Evolutionary conservation across 2,329 filamentous ascomycete genomes (phyloP), one percentile per base, ranked within the genome.

Genomic region (Aspergillus pseudoterreus): DNA sequence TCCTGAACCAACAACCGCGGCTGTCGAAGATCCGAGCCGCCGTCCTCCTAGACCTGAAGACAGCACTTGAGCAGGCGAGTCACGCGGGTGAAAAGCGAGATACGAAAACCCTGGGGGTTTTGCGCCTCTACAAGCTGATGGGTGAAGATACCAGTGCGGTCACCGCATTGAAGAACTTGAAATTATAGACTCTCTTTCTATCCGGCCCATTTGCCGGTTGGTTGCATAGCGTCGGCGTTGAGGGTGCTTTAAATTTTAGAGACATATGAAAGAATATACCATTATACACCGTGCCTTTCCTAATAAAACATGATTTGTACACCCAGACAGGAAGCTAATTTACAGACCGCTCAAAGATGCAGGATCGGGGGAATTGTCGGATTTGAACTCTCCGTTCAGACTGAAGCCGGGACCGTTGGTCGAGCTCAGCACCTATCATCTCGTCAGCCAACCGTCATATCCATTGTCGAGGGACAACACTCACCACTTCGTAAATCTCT

Each of bases 381-480:
- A 78, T 63, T 75, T 83, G 70, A 94, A 88, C 49, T 87, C 83
- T 51, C 92, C 92, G 67, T 83, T 95, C 69, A 99, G 74, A 68
- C 86, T 90, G 76, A 99, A 84, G 0, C 90, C 92, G 1, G 94
- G 92, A 1, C 87, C 85, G 66, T 94, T 81, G 6, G 92, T 95
- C 11, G 91, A 90, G 76, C 89, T 92, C 63, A 99, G 75, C 32
- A 97, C 88, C 68, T 82, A 52, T 21, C 14, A 85, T 78, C 82
- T 62, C 81, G 71, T 58, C 70, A 70, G 27, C 6, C 24, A 6
- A 22, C 15, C 11, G 38, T 27, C 3, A 30, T 30, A 8, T 39
- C 5, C 10, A 19, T 17, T 22, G 14, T 6, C 4, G 32, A 19
- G 14, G 35, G 17, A 24, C 17, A 15, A 12, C 17, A 75, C 79